Evolutionary conservation across 495 filamentous ascomycete species (phyloP), one percentile per base, ranked within the genome.

Genomic region (Chaetomium fimeti): DNA sequence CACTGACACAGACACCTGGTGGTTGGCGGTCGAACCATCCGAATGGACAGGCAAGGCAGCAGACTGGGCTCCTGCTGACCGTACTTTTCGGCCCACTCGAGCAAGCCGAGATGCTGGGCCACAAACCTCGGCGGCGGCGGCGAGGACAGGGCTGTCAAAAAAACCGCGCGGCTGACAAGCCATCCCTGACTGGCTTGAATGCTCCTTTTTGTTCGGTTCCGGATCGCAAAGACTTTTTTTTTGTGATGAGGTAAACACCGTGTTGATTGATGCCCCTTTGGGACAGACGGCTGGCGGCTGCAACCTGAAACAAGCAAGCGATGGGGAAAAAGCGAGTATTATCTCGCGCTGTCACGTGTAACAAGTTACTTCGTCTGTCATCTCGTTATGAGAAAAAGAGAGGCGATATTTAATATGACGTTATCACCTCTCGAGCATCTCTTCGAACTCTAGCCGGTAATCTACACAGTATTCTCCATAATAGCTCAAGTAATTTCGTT

Each of bases 231-330:
- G 18, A 1, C 15, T 11, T 11, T 36, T 9, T 36, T 4, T 43
- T 43, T 43, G 40, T 43, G 13, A 18, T 13, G 40, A 43, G 40
- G 40, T 6, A 16, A 18, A 43, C 13, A 43, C 4, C 2, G 49
- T 52, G 24, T 27, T 16, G 49, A 13, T 27, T 52, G 20, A 52
- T 27, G 49, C 47, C 20, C 47, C 6, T 48, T 49, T 49, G 9
- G 47, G 16, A 28, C 40, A 18, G 16, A 29, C 25, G 25, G 49
- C 24, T 15, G 49, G 22, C 25, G 24, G 49, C 49, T 52, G 49
- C 6, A 55, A 55, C 4, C 25, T 55, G 52, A 55, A 55, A 55
- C 52, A 29, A n/a, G 27, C 52, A 55, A n/a, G 52, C 32, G 20
- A 22, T 20, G 24, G n/a, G n/a, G n/a, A n/a, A n/a, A n/a, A n/a